Conservation (phyloP, 179 eudicot species). For the Corrigiola litoralis region DNA sequence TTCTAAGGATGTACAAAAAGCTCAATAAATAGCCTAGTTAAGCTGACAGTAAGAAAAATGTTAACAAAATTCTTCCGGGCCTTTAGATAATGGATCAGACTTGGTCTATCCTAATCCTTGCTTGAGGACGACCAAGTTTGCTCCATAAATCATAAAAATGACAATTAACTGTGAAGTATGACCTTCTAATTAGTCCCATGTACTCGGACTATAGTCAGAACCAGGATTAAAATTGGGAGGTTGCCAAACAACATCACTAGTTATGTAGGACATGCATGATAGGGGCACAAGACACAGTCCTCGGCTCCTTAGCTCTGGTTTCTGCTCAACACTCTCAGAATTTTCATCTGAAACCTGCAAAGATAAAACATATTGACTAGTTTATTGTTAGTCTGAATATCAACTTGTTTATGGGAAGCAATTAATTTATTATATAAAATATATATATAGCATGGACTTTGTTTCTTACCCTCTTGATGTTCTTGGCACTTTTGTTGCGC, state of each 20-base stretch:
- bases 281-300: constrained; percentile 79
- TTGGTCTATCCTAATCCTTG: constrained; percentile 56
- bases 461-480: constrained; percentile 36
- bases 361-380: not conserved
- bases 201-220: not conserved
- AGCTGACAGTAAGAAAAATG: too few relatives aligned
- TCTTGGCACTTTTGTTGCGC: constrained; percentile 39
- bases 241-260: constrained; percentile 62
- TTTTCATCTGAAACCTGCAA: constrained; percentile 34
- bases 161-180: not conserved
- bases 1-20: too few relatives aligned
- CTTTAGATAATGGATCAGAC: constrained; percentile 97
- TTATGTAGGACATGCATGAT: constrained; percentile 66
- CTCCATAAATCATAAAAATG: constrained; percentile 41
- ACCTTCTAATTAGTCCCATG: not conserved
- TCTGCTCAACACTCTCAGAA: constrained; percentile 35
- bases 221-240: constrained; percentile 31
- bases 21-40: too few relatives aligned
- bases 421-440: not conserved
- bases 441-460: not conserved
- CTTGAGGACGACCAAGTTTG: constrained; percentile 80
- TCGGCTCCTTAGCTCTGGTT: constrained; percentile 57
- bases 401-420: not conserved
- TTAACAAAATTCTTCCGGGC: too few relatives aligned
- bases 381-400: too few relatives aligned